Base-by-base conservation (phyloP, 192 early-diverging fungal species). In the Irineochytrium annulatum region DNA sequence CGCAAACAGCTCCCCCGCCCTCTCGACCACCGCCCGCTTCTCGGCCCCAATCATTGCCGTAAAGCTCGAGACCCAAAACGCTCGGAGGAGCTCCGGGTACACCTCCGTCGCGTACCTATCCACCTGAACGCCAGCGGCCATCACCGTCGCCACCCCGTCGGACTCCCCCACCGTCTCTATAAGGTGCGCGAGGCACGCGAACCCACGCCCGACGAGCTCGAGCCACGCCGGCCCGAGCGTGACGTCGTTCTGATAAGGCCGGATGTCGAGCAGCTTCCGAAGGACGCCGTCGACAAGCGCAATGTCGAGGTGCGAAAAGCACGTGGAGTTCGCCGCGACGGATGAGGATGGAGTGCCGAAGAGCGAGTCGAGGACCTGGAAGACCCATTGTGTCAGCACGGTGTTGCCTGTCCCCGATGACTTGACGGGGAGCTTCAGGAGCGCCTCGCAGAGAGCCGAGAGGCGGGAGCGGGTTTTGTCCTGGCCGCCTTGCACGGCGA, bases 161-260 rank as follows among this genome's bases (percentile, higher is more conserved):
- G 24, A 35, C 3, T 34, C 37, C 19, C 53, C 59, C 17, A 37
- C 41, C 33, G 39, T 35, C 37, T 41, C 43, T 0, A 74, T 71
- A 6, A 76, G 76, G 58, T 72, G 77, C 22, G 91, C 82, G 57
- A 85, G 86, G n/a, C 83, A 72, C 14, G 73, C 60, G 66, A 90
- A 94, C 0, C 86, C 85, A 58, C 83, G 84, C 30, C 80, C 75
- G 13, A 95, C 79, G 43, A 95, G 84, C 48, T 84, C 79, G 44
- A 95, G 76, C 93, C 93, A 95, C 16, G 88, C 66, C 43, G 92
- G 90, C 62, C 86, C 82, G 49, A 91, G 70, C 46, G 79, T 75
- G n/a, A 83, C 79, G 65, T 97, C 94, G 67, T 87, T 88, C 37
- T 79, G 76, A 68, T 87, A 88, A 44, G 94, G 94, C 62, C 87